Base-by-base conservation (phyloP, 208 protist species). In the Leishmania lainsoni region DNA sequence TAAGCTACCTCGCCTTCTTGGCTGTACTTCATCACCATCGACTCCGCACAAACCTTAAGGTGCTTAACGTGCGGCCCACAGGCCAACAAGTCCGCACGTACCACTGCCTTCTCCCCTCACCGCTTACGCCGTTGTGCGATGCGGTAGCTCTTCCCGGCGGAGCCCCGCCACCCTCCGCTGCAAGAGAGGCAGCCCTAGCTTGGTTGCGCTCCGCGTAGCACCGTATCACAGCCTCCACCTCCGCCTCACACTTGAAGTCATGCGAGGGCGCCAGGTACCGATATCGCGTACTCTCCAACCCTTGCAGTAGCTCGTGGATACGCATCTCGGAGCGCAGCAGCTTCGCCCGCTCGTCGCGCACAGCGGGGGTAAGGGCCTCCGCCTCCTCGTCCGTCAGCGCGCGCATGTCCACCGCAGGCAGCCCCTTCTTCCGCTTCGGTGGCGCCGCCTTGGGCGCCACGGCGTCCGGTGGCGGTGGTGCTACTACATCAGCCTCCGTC, bases 211-310 rank as follows among this genome's bases (percentile, higher is more conserved):
- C 83, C 9, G 83, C 66, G 80, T 96, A 97, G 81, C 94, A 97
- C 78, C 78, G 51, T 48, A 91, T 68, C 48, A 97, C 91, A 5
- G 56, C 79, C 20, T 82, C 59, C 65, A 96, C 89, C 83, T 93
- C 83, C 66, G 68, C 49, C 84, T 96, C 90, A 73, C 94, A 97
- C 39, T 74, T 66, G 51, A 96, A 68, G 35, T 89, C 80, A n/a
- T 70, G 78, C 17, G 92, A 87, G 3, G 90, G 89, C 45, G 93
- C 86, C 3, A 97, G 59, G 78, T 96, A 97, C 10, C 84, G 81
- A 56, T 93, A 88, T 14, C 93, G 87, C 12, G 90, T 95, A 52
- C 95, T 84, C 81, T 97, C 94, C 61, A 97, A 89, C 20, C 86
- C 80, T 49, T 95, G 83, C 5, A 97, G 90, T 4, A 81, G 59